Evolutionary conservation across 768 basidiomycete species (phyloP), one percentile per base, ranked within the genome.

Genomic region (Filobasidium wieringae): DNA sequence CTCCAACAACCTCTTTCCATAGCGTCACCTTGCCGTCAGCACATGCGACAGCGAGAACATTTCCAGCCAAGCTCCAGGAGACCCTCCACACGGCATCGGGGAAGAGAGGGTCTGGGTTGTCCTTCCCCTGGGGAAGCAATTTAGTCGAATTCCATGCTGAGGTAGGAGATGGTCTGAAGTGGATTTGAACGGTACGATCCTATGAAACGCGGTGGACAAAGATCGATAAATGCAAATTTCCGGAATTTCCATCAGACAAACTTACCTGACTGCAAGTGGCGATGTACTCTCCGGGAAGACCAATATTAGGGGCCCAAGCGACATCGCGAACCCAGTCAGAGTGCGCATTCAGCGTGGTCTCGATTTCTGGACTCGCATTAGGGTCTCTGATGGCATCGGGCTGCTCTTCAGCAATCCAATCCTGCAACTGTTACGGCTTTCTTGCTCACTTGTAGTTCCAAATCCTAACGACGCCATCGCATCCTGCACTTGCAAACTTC

Each of bases 1-100:
- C 63, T 67, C 86, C 87, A 67, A 95, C 75, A 71, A 88, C 92
- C 77, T 99, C 95, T 75, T 99, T 99, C 93, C 95, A 99, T 51
- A 96, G 77, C 7, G 87, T 90, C 22, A 99, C 93, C 75, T 95
- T 96, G 12, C 95, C 93, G 69, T 99, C 95, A 9, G 91, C 92
- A 73, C 90, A 93, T 72, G 88, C 90, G 41, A 97, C 95, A 0
- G 92, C 92, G 45, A 99, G 79, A 52, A 99, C 81, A 69, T 96
- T 97, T 17, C 93, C 93, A 0, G 92, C 88, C 26, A 96, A 80
- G 63, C 88, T 92, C 95, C 95, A 99, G 43, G 87, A 89, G 32
- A 96, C 90, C n/a, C 92, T 82, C 95, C 93, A 99, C 26, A 96
- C 91, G 4, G 91, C 89, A 71, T 97, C 93, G 1, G 89, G 88